These are phyloP conservation scores for Ustilago esculenta DNA, from an alignment of 1,284 basidiomycete species.

Conservation along the genomic window DNA sequence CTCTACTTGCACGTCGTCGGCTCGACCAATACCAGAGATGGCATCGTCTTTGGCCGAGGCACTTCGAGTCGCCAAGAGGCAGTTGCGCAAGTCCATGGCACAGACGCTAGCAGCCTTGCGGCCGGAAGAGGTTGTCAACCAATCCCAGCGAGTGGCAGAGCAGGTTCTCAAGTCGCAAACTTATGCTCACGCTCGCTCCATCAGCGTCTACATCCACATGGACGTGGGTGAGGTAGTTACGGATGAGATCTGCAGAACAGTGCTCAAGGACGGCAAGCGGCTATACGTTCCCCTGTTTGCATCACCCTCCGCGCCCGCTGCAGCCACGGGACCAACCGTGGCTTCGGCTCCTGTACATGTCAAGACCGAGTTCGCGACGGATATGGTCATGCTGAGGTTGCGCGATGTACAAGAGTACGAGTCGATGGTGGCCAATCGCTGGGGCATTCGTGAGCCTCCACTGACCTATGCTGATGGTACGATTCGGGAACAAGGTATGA, in stretches of 20 bases:
- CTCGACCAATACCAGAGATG: background rate
- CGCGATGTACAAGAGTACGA: conserved; percentile 58
- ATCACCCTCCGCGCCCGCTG: conserved; percentile 39
- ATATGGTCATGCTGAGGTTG: conserved; percentile 68
- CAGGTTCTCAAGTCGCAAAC: conserved; percentile 60
- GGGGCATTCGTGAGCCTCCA: conserved; percentile 68
- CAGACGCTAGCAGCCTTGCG: conserved; percentile 37
- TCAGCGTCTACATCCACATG: conserved; percentile 68
- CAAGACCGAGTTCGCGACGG: conserved; percentile 52
- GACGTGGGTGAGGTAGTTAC: conserved; percentile 66
- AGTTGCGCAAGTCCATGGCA: conserved; percentile 57
- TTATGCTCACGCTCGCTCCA: conserved; percentile 54
- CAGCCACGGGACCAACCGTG: conserved; percentile 29
- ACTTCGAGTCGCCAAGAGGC: conserved; percentile 53
- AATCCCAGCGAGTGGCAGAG: conserved; percentile 44
- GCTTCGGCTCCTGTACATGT: conserved; percentile 9
- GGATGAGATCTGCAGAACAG: conserved; percentile 64
- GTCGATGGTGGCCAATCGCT: conserved; percentile 63
- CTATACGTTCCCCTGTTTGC: conserved; percentile 68
- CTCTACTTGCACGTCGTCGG: background rate
- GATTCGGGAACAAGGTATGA: conserved; percentile 47
- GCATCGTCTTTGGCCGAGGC: conserved; percentile 15
- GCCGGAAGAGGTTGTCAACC: conserved; percentile 23
- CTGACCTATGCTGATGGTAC: conserved; percentile 50
- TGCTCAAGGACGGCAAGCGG: conserved; percentile 61